Conservation (phyloP, 169 alveolate genomes). For the Babesia ovis region DNA sequence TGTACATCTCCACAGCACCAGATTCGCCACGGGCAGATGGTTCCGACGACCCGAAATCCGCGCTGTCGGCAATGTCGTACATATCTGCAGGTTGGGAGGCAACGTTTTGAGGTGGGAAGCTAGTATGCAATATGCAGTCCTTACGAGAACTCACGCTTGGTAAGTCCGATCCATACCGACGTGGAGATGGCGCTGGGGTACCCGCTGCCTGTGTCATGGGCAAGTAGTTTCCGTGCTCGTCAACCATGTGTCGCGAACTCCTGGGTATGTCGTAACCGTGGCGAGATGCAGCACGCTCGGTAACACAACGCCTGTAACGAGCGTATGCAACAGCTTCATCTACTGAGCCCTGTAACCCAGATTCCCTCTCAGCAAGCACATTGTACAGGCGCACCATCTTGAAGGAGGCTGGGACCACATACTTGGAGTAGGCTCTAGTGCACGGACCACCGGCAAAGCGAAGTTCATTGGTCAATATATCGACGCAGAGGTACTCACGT, state of each 20-base stretch:
- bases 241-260: conserved; percentile 6
- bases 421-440: conserved; percentile 17
- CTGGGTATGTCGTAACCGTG: conserved; percentile 17
- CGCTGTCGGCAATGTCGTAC: conserved; percentile 12
- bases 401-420: conserved; percentile 55
- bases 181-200: conserved; percentile 31
- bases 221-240: conserved; percentile 21
- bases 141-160: not conserved
- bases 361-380: not conserved
- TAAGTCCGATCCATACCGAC: not conserved
- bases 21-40: not conserved
- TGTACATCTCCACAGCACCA: conserved; percentile 26
- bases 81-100: not conserved
- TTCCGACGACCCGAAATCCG: conserved; percentile 1
- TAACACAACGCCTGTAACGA: conserved; percentile 7
- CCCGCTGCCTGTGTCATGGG: conserved; percentile 38
- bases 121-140: not conserved
- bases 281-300: conserved; percentile 10
- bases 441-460: conserved; percentile 16
- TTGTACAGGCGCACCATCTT: conserved; percentile 42
- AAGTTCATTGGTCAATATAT: conserved; percentile 46
- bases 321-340: not conserved
- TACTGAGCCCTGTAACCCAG: not conserved
- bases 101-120: not conserved
- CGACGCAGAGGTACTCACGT: conserved; percentile 54